Percentiles rank a stretch among this genome's conserved stretches.
phyloP scores from a whole-genome alignment of 2,329 filamentous ascomycete species.

The Chlorencoelia australis region DNA sequence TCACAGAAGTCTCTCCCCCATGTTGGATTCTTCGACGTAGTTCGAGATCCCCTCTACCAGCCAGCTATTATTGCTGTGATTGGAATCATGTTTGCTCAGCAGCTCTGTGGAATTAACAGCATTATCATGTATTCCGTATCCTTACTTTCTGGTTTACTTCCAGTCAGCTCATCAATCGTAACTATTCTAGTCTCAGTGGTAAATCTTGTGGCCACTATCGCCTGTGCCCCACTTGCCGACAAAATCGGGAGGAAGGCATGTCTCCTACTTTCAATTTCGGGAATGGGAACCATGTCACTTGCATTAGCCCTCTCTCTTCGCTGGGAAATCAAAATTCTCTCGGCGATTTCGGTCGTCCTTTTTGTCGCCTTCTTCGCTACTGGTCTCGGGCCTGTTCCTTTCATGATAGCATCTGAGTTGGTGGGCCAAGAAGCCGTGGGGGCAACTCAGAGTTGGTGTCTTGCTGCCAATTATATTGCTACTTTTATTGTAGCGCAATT shows the following conservation, averaged over 20 bases:
- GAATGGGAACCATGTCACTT: slow-evolving; percentile 73
- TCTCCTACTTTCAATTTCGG: slow-evolving; percentile 69
- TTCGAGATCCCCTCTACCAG: slow-evolving; percentile 56
- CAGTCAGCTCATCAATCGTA: slow-evolving; percentile 69
- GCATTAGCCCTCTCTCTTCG: slow-evolving; percentile 73
- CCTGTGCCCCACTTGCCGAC: slow-evolving; percentile 77
- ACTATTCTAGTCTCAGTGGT: slow-evolving; percentile 81
- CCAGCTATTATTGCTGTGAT: slow-evolving; percentile 74
- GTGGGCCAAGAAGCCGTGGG: slow-evolving; percentile 86
- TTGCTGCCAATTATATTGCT: slow-evolving; percentile 80
- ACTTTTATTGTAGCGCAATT: slow-evolving; percentile 92
- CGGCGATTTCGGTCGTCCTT: slow-evolving; percentile 67
- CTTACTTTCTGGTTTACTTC: slow-evolving; percentile 70
- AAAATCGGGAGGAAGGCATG: slow-evolving; percentile 80
- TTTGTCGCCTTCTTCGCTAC: slow-evolving; percentile 89
- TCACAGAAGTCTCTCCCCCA: slow-evolving; percentile 27
- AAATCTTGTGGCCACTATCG: slow-evolving; percentile 74
- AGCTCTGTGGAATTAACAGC: slow-evolving; percentile 89
- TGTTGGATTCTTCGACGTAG: slow-evolving; percentile 54
- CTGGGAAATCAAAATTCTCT: slow-evolving; percentile 60
- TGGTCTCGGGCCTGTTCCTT: slow-evolving; percentile 86
- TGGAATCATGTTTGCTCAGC: slow-evolving; percentile 86
- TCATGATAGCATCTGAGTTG: slow-evolving; percentile 85
- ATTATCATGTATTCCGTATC: slow-evolving; percentile 98
- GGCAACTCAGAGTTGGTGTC: slow-evolving; percentile 78